Conservation (phyloP, 441 rosid species). For the Bocquillonia castaneifolia region DNA sequence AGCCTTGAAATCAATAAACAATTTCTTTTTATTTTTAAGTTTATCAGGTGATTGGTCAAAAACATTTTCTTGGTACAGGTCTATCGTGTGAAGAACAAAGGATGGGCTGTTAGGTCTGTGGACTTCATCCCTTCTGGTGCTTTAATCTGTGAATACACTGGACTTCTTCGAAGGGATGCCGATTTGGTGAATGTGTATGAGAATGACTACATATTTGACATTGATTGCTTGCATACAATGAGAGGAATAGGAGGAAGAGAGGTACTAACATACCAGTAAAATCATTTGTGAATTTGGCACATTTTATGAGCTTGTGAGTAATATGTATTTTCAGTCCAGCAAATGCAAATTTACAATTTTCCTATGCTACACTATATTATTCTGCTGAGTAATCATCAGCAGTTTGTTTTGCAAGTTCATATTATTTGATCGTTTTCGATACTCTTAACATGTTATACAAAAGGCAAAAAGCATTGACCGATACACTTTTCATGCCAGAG, state of each 20-base stretch:
- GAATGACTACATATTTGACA: constrained; percentile 51
- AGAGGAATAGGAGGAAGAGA: constrained; percentile 46
- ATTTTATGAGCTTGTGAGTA: too few relatives aligned
- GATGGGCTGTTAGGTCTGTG: constrained; percentile 54
- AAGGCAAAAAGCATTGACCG: too few relatives aligned
- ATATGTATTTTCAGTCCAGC: too few relatives aligned
- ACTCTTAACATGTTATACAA: too few relatives aligned
- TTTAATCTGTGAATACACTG: constrained; percentile 45
- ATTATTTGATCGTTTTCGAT: too few relatives aligned
- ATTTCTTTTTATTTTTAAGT: not conserved
- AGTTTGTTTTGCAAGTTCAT: too few relatives aligned
- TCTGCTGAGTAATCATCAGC: too few relatives aligned
- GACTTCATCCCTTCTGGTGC: constrained; percentile 54
- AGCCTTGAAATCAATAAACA: not conserved
- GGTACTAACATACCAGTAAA: too few relatives aligned
- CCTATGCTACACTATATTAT: too few relatives aligned
- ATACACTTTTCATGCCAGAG: too few relatives aligned
- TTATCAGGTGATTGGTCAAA: not conserved
- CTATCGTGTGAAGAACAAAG: constrained; percentile 38
- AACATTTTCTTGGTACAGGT: constrained; percentile 30
- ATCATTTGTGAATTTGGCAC: too few relatives aligned
- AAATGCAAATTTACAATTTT: too few relatives aligned
- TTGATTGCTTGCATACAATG: constrained; percentile 59
- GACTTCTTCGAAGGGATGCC: constrained; percentile 35
- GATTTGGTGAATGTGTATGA: constrained; percentile 38